These are phyloP conservation scores for Soucietia sequanensis DNA, from an alignment of 805 yeast genomes.

Conservation along the genomic window DNA sequence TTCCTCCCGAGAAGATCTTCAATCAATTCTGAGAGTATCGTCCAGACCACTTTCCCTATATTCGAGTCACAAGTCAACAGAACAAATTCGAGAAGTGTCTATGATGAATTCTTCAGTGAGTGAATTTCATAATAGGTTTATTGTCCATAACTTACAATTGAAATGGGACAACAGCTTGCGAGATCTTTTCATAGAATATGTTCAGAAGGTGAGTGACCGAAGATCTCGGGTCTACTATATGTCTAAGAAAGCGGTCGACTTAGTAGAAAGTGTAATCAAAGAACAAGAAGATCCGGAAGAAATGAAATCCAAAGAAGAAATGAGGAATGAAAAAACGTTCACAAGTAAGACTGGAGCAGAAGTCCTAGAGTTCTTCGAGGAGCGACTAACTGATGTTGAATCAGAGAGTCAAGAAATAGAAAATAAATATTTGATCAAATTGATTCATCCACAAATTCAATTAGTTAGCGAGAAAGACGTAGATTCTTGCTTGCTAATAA, in stretches of 20 bases:
- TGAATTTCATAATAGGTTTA: constrained; percentile 64
- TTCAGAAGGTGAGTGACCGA: constrained; percentile 43
- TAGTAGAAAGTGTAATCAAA: constrained; percentile 43
- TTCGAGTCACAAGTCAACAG: constrained; percentile 26
- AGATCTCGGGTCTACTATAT: constrained; percentile 43
- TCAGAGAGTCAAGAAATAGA: constrained; percentile 41
- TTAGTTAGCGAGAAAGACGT: constrained; percentile 46
- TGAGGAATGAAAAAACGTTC: constrained; percentile 11
- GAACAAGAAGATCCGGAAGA: constrained; percentile 8
- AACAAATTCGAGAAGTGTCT: constrained; percentile 22
- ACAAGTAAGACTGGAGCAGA: constrained; percentile 22
- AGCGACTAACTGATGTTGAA: constrained; percentile 44
- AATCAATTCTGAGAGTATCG: constrained; percentile 9
- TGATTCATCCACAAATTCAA: constrained; percentile 84
- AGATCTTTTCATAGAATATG: constrained; percentile 59
- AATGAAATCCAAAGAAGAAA: constrained; percentile 18
- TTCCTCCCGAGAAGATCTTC: constrained; percentile 1
- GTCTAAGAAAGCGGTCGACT: constrained; percentile 49
- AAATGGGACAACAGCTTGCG: constrained; percentile 77
- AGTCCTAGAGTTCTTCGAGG: constrained; percentile 49
- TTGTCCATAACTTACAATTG: constrained; percentile 67
- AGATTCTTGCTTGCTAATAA: constrained; percentile 48
- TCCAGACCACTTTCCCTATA: constrained; percentile 24
- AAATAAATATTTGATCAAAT: constrained; percentile 62
- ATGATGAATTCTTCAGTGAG: constrained; percentile 21